Percentiles rank a stretch among this genome's conserved stretches.
These are phyloP conservation scores for Sphagnum magellanicum DNA, from an alignment of 228 moss, liverwort and hornwort species.

Conservation along the genomic window DNA sequence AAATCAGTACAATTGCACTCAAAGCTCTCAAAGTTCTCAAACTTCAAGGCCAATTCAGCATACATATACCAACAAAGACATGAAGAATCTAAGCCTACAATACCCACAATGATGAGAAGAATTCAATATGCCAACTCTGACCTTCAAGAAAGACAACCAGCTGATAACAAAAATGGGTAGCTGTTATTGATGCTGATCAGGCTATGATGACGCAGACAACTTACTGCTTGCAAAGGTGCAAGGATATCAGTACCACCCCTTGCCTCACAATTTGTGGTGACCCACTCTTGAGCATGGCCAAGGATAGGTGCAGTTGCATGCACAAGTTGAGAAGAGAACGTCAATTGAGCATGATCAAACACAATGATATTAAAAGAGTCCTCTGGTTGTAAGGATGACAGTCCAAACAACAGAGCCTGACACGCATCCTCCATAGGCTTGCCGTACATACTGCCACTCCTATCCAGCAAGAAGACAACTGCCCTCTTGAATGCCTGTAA, in stretches of 20 bases:
- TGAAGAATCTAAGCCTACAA: no score
- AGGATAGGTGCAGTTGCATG: constrained; percentile 22
- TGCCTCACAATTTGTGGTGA: constrained; percentile 38
- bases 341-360: constrained; percentile 55
- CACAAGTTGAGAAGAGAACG: constrained; percentile 52
- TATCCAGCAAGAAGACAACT: constrained; percentile 64
- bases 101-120: no score
- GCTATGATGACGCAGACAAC: not conserved
- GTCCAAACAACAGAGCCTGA: constrained; percentile 57
- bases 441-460: constrained; percentile 75
- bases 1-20: not conserved
- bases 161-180: no score
- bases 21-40: not conserved
- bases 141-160: not conserved
- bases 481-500: constrained; percentile 64
- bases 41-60: not conserved
- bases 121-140: no score
- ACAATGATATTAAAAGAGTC: constrained; percentile 66
- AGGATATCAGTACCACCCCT: constrained; percentile 76
- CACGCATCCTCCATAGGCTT: constrained; percentile 61
- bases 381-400: constrained; percentile 40
- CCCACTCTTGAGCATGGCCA: constrained; percentile 58
- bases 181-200: no score
- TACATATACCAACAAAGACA: not conserved
- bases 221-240: constrained; percentile 59